Percentiles rank a stretch among this genome's conserved stretches.
phyloP scores from a whole-genome alignment of 1,284 basidiomycete species.

The Anthracocystis panici-leucophaei region DNA sequence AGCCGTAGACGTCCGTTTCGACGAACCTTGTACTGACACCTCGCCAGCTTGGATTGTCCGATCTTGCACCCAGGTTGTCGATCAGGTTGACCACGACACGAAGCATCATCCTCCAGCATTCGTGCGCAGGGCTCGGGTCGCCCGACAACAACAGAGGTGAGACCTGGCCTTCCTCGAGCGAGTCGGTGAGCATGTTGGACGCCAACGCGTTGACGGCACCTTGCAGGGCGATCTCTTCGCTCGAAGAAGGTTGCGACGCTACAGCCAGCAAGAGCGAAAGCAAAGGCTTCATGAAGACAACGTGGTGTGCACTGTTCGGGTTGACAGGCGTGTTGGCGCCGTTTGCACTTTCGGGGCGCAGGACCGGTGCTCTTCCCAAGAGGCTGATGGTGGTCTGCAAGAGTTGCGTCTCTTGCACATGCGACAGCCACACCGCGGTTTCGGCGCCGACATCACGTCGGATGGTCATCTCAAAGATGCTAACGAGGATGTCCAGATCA shows the following conservation, averaged over 20 bases:
- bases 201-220: slow-evolving; percentile 84
- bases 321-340: slow-evolving; percentile 16
- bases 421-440: slow-evolving; percentile 81
- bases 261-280: slow-evolving; percentile 87
- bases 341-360: slow-evolving; percentile 31
- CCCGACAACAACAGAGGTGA: slow-evolving; percentile 78
- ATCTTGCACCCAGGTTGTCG: slow-evolving; percentile 71
- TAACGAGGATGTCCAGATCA: slow-evolving; percentile 82
- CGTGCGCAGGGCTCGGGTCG: slow-evolving; percentile 81
- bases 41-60: slow-evolving; percentile 37
- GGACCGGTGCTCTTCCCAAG: slow-evolving; percentile 74
- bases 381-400: slow-evolving; percentile 82
- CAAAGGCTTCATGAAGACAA: slow-evolving; percentile 72
- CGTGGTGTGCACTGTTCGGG: slow-evolving; percentile 40
- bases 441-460: slow-evolving; percentile 75
- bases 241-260: slow-evolving; percentile 80
- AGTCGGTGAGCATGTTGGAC: slow-evolving; percentile 81
- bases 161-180: slow-evolving; percentile 80
- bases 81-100: slow-evolving; percentile 82
- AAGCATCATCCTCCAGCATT: slow-evolving; percentile 86
- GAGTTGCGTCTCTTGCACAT: slow-evolving; percentile 84
- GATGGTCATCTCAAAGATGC: slow-evolving; percentile 84
- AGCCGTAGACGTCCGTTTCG: slow-evolving; percentile 84
- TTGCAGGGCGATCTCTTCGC: slow-evolving; percentile 86
- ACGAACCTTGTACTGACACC: slow-evolving; percentile 81